Conservation (phyloP, 805 yeast species). For the Nakazawaea holstii region DNA sequence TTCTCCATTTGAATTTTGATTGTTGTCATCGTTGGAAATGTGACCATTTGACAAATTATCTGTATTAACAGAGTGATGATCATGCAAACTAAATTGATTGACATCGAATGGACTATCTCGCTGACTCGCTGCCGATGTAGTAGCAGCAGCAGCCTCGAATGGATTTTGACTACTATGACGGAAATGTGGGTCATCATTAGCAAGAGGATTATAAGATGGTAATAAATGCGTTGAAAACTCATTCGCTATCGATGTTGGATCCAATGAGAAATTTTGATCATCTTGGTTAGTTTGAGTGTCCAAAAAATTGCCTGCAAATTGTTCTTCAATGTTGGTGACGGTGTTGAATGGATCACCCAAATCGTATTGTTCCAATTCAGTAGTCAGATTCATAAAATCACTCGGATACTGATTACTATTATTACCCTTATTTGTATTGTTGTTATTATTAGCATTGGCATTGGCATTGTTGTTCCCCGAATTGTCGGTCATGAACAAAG, state of each 20-base stretch:
- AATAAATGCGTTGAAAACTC: conserved; percentile 1
- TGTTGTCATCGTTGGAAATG: conserved; percentile 15
- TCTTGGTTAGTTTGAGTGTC: neutral
- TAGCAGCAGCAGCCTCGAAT: neutral
- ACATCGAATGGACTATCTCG: conserved; percentile 9
- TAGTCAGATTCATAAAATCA: conserved; percentile 1
- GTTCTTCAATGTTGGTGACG: neutral
- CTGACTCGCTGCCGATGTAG: neutral
- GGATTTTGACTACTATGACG: neutral
- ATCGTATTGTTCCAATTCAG: conserved; percentile 7
- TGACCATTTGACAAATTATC: conserved; percentile 17
- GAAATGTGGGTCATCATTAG: neutral
- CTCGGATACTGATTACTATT: neutral
- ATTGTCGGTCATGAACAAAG: conserved; percentile 5
- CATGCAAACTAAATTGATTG: neutral
- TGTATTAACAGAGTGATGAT: neutral
- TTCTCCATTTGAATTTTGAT: conserved; percentile 2
- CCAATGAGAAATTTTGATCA: conserved; percentile 5
- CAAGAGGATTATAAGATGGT: neutral
- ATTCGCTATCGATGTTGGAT: conserved; percentile 7
- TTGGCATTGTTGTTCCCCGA: neutral
- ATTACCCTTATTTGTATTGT: neutral
- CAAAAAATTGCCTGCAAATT: conserved; percentile 2
- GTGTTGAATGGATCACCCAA: conserved; percentile 7
- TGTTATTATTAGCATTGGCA: neutral